Conservation (phyloP, 2,329 filamentous ascomycete species). For the Hypoxylon sp. region DNA sequence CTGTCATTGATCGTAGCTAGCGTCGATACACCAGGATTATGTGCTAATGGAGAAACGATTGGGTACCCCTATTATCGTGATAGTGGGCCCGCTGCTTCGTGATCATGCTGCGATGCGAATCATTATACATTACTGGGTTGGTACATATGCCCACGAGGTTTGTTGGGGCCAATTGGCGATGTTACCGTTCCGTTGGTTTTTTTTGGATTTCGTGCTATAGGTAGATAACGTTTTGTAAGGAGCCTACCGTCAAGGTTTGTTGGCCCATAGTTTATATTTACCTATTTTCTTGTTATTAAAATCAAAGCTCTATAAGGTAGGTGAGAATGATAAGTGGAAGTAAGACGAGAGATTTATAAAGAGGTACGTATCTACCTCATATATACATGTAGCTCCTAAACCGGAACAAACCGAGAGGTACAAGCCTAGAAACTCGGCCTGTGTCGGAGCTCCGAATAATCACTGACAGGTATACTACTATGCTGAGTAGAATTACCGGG, state of each 20-base stretch:
- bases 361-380: not conserved
- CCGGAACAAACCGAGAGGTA: conserved; percentile 39
- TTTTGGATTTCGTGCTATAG: conserved; percentile 1
- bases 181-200: conserved; percentile 15
- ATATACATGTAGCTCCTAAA: conserved; percentile 17
- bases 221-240: not conserved
- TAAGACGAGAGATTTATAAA: not conserved
- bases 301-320: not conserved
- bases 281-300: not conserved
- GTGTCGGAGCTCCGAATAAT: conserved; percentile 31
- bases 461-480: not conserved
- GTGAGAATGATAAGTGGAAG: not conserved
- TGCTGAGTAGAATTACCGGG: conserved; percentile 1
- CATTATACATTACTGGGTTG: conserved; percentile 5
- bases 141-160: conserved; percentile 15
- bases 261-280: not conserved
- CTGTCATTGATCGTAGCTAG: not conserved
- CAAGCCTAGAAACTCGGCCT: conserved; percentile 23
- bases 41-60: not conserved
- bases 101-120: conserved; percentile 21
- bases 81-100: conserved; percentile 4
- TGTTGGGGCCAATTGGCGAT: conserved; percentile 22
- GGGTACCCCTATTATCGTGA: not conserved
- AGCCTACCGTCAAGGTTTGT: not conserved
- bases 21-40: not conserved